Conservation (phyloP, 2,329 filamentous ascomycete species). For the Incumbomyces lentus region DNA sequence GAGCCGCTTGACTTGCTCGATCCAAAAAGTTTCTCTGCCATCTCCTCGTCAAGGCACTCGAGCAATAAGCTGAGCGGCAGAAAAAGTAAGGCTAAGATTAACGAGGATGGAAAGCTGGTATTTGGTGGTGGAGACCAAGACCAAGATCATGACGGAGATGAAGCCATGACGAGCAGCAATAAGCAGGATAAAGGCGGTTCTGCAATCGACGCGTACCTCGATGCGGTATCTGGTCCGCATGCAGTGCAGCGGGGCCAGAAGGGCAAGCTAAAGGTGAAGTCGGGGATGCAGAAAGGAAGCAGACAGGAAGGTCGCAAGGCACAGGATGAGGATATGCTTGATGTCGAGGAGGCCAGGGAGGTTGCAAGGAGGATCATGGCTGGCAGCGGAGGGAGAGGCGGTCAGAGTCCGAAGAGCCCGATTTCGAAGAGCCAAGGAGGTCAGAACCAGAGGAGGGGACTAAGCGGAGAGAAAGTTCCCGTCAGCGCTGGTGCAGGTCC, state of each 20-base stretch:
- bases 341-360: conserved; percentile 38
- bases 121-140: conserved; percentile 28
- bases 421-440: conserved; percentile 1
- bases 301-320: conserved; percentile 23
- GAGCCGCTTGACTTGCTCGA: conserved; percentile 92
- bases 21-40: conserved; percentile 77
- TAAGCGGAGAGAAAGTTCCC: conserved; percentile 18
- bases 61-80: conserved; percentile 18
- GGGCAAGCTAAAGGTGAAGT: conserved; percentile 51
- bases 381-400: conserved; percentile 3
- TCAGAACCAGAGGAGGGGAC: conserved; percentile 13
- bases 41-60: conserved; percentile 76
- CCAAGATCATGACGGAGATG: conserved; percentile 26
- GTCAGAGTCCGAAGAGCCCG: conserved; percentile 2
- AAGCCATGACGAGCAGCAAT: conserved; percentile 39
- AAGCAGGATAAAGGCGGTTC: conserved; percentile 19
- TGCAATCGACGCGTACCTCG: conserved; percentile 50
- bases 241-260: conserved; percentile 48
- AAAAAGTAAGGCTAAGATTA: conserved; percentile 33
- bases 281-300: conserved; percentile 29
- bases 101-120: conserved; percentile 35
- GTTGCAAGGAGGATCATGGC: conserved; percentile 17
- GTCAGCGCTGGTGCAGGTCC: conserved; percentile 13
- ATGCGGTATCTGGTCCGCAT: conserved; percentile 50
- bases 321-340: conserved; percentile 36